Base-by-base conservation (phyloP, 805 yeast species). In the Myxozyma geophila region DNA sequence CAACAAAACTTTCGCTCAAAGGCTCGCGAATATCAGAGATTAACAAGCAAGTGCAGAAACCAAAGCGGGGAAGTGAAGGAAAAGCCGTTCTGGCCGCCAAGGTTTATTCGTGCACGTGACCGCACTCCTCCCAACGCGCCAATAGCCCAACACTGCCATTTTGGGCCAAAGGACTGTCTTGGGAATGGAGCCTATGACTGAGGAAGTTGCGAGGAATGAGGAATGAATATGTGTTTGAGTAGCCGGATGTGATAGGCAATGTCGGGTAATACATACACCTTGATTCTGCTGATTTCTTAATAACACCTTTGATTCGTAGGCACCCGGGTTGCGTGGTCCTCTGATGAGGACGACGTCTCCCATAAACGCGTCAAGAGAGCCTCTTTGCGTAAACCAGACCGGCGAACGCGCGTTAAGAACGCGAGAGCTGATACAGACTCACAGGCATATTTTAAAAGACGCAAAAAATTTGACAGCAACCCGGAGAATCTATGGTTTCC, bases 331-430 rank as follows among this genome's bases (percentile, higher is more conserved):
- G 56, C 19, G 2, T 53, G 48, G 56, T 53, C 56, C 10, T 53
- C 56, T 10, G 56, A 53, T 17, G 56, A 53, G 2, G 56, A 53
- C 23, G 12, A 33, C 28, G 46, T n/a, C 53, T n/a, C 51, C 51
- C 9, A 10, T 13, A 12, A 13, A 36, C 17, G 17, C 51, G 15
- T 19, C 33, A 2, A 28, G 28, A 28, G 28, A 28, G 28, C 28
- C 28, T 28, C 28, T 28, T 28, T 28, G 28, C 28, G 28, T 28
- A 28, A 28, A 28, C 28, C 28, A 5, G 28, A 28, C 5, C 28
- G 5, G 28, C 28, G 28, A 28, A 28, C 28, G 28, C 28, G 28
- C 5, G 28, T 28, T 2, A 28, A 28, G 28, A 28, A 28, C 28
- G 36, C 35, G 23, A n/a, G n/a, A 28, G 7, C n/a, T 44, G 48